phyloP scores from a whole-genome alignment of 2,329 filamentous ascomycete species.

The Talaromyces sp. region DNA sequence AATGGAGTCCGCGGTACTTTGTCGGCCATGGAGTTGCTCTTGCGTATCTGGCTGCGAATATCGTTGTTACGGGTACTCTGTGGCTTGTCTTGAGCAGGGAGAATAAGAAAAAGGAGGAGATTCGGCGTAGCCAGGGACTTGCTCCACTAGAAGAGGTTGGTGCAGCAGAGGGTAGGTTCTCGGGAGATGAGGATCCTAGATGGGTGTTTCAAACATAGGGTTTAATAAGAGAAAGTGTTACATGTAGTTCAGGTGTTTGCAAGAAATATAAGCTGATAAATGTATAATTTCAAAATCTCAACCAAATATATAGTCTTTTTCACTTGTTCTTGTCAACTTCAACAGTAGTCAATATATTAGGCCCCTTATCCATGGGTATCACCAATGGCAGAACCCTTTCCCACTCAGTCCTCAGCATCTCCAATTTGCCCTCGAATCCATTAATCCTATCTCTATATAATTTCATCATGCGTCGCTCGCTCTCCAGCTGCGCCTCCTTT shows the following conservation, averaged over 20 bases:
- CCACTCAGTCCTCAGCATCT: slow-evolving; percentile 1
- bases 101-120: slow-evolving; percentile 50
- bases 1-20: slow-evolving; percentile 57
- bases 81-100: slow-evolving; percentile 53
- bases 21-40: slow-evolving; percentile 64
- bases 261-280: background rate
- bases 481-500: slow-evolving; percentile 3
- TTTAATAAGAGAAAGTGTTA: background rate
- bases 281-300: background rate
- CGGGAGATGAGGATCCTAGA: slow-evolving; percentile 57
- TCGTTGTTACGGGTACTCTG: slow-evolving; percentile 48
- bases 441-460: background rate
- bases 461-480: background rate
- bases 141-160: slow-evolving; percentile 40
- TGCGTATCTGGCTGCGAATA: slow-evolving; percentile 57
- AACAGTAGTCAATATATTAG: background rate
- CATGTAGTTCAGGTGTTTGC: background rate
- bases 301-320: background rate
- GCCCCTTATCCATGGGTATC: background rate
- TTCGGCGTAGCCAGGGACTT: slow-evolving; percentile 36
- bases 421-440: background rate
- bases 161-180: slow-evolving; percentile 47
- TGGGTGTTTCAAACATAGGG: slow-evolving; percentile 51
- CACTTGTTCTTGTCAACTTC: background rate
- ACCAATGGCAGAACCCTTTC: background rate